These are phyloP conservation scores for Shiraia sp. DNA, from an alignment of 2,329 filamentous ascomycete species.

Conservation along the genomic window DNA sequence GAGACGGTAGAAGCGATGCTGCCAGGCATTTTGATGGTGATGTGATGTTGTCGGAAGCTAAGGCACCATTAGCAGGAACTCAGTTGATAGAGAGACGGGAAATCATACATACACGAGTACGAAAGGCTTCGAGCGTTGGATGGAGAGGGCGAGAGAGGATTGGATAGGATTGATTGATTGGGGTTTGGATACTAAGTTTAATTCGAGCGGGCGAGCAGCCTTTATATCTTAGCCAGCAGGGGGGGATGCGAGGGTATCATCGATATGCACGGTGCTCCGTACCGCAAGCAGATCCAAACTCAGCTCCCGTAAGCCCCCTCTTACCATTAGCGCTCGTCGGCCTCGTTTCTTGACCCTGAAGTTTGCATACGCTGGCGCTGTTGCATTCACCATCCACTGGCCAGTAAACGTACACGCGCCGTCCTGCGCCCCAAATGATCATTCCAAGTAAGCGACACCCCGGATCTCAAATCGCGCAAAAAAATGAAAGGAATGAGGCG, in stretches of 20 bases:
- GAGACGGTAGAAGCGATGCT: constrained; percentile 38
- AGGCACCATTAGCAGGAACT: neutral
- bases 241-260: no score
- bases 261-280: no score
- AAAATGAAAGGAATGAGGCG: constrained; percentile 1
- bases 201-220: no score
- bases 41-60: neutral
- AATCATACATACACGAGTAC: neutral
- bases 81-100: neutral
- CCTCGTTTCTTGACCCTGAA: constrained; percentile 6
- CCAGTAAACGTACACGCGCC: constrained; percentile 11
- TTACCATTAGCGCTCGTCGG: neutral
- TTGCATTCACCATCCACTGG: constrained; percentile 13
- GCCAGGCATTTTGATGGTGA: constrained; percentile 34
- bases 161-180: no score
- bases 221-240: no score
- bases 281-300: neutral
- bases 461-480: constrained; percentile 5
- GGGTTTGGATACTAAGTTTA: no score
- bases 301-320: constrained; percentile 2
- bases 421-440: constrained; percentile 11
- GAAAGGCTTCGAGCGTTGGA: no score
- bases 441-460: neutral
- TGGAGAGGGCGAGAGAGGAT: no score
- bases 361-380: constrained; percentile 7